These are phyloP conservation scores for Trichoderma harzianum DNA, from an alignment of 2,329 filamentous ascomycete species.

Conservation along the genomic window DNA sequence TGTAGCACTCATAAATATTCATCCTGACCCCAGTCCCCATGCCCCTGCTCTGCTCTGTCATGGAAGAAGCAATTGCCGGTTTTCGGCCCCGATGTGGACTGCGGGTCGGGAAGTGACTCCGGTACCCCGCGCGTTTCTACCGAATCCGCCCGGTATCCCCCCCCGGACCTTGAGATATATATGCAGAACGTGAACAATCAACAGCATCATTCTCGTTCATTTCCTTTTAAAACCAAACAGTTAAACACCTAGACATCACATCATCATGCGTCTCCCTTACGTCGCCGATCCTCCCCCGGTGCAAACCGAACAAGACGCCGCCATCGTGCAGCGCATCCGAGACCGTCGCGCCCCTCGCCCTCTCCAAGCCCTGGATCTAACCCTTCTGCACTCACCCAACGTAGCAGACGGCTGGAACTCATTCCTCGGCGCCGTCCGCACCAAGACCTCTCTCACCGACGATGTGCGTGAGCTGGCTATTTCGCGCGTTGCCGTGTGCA, in stretches of 20 bases:
- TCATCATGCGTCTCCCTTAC: constrained; percentile 65
- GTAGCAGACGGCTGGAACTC: constrained; percentile 75
- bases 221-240: neutral
- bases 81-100: constrained; percentile 16
- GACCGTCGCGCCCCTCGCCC: constrained; percentile 66
- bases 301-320: constrained; percentile 44
- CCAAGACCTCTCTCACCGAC: constrained; percentile 46
- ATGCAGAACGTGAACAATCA: neutral
- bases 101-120: constrained; percentile 7
- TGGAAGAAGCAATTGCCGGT: constrained; percentile 6
- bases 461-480: constrained; percentile 74
- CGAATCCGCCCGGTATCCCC: neutral
- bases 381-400: constrained; percentile 69
- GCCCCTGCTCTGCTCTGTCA: neutral
- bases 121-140: constrained; percentile 9
- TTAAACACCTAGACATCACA: neutral
- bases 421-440: constrained; percentile 63
- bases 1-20: neutral
- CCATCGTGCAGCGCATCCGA: constrained; percentile 60
- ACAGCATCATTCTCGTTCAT: neutral
- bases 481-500: constrained; percentile 74
- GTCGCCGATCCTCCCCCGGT: constrained; percentile 50
- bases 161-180: neutral
- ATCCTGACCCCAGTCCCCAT: neutral
- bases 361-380: constrained; percentile 70